Conservation (phyloP, 805 yeast genomes). For the Saturnispora bothae region DNA sequence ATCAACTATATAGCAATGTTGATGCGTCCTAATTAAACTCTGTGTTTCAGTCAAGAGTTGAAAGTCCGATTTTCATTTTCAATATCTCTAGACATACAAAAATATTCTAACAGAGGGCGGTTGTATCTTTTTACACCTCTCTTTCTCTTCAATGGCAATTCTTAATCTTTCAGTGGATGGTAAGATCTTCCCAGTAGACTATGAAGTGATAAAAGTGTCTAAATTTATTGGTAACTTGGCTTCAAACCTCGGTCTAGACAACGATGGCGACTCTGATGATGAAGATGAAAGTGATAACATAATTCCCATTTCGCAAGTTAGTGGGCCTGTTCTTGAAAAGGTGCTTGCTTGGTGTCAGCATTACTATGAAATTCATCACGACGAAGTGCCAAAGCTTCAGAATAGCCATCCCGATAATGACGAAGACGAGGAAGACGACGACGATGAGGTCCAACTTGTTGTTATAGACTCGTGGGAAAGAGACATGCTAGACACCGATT, state of each 20-base stretch:
- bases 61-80: no score
- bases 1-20: no score
- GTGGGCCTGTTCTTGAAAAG: conserved; percentile 4
- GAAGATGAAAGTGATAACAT: conserved; percentile 2
- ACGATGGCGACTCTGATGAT: conserved; percentile 1
- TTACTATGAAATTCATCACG: conserved; percentile 7
- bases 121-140: not conserved
- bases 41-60: no score
- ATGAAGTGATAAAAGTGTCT: conserved; percentile 69
- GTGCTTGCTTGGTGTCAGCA: conserved; percentile 13
- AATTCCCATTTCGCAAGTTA: conserved; percentile 10
- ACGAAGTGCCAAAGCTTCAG: not conserved
- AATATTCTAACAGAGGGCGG: not conserved
- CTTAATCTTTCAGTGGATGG: conserved; percentile 40
- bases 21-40: no score
- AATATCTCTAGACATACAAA: no score
- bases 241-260: conserved; percentile 37
- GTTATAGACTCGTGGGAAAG: conserved; percentile 64
- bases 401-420: conserved; percentile 21
- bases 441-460: conserved; percentile 53
- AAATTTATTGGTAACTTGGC: conserved; percentile 71
- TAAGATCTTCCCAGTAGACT: conserved; percentile 57
- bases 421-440: conserved; percentile 22
- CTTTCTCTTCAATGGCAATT: not conserved
- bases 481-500: conserved; percentile 81